Percentiles rank a stretch among this genome's conserved stretches.
These are phyloP conservation scores for Polyplosphaeria fusca DNA, from an alignment of 495 filamentous ascomycete genomes.

Conservation along the genomic window DNA sequence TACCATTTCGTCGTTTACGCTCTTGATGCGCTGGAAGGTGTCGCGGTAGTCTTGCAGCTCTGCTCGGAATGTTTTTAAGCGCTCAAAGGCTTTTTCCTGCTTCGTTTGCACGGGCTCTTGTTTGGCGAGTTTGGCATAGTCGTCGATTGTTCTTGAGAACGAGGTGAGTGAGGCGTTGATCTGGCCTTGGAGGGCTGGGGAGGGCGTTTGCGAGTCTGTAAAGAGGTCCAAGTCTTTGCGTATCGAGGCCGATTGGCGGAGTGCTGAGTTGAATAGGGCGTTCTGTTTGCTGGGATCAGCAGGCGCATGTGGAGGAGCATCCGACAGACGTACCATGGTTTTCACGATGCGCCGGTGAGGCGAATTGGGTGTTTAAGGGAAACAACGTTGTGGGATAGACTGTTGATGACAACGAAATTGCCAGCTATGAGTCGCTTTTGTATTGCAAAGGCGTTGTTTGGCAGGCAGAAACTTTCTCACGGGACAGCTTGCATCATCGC, in stretches of 20 bases:
- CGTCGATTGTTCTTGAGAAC: conserved; percentile 86
- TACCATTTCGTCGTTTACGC: conserved; percentile 67
- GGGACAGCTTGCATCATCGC: conserved; percentile 23
- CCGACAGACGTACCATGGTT: background rate
- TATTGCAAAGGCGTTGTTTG: background rate
- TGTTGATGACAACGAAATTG: too few species aligned
- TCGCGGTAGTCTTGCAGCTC: conserved; percentile 76
- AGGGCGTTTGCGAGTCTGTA: conserved; percentile 58
- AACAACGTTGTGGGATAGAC: too few species aligned
- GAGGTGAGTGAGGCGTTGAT: conserved; percentile 84
- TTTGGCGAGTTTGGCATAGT: conserved; percentile 81
- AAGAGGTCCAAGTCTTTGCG: conserved; percentile 79
- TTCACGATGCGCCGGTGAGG: too few species aligned
- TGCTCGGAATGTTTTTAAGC: conserved; percentile 77
- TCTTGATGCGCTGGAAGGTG: conserved; percentile 72
- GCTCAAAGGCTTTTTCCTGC: conserved; percentile 83
- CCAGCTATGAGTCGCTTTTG: background rate
- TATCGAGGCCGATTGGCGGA: conserved; percentile 86
- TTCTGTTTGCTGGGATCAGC: conserved; percentile 52
- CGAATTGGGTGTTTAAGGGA: too few species aligned
- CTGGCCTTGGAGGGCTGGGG: conserved; percentile 69
- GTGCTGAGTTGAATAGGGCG: conserved; percentile 90
- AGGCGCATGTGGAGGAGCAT: background rate
- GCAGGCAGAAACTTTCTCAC: conserved; percentile 10
- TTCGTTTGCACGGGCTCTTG: conserved; percentile 83